A percentile compares a stretch with the other conserved stretches of the same genome.
Conservation (phyloP, 2,329 filamentous ascomycete genomes). For the Penicillium sp. region DNA sequence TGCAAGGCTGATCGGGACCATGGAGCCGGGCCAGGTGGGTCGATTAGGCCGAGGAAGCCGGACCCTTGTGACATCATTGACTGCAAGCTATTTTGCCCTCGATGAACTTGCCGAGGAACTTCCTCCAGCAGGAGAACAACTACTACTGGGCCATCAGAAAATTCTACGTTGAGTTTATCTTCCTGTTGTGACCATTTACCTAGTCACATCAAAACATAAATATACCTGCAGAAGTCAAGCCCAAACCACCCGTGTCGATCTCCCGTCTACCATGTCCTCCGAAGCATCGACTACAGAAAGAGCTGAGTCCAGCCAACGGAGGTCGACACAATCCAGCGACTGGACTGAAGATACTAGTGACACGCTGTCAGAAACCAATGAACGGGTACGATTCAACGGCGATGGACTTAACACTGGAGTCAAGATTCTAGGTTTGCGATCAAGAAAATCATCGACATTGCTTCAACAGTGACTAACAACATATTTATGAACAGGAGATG, state of each 20-base stretch:
- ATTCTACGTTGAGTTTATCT: not conserved
- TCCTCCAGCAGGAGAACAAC: not conserved
- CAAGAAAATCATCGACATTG: not conserved
- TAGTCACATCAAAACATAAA: no score
- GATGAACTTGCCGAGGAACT: not conserved
- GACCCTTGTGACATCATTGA: conserved; percentile 1
- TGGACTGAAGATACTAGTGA: conserved; percentile 7
- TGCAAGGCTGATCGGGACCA: not conserved
- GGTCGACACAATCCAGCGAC: conserved; percentile 7
- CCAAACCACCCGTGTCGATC: not conserved
- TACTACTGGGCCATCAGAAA: no score
- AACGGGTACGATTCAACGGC: conserved; percentile 17
- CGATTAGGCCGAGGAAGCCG: not conserved
- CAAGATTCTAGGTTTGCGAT: conserved; percentile 12
- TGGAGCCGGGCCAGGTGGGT: not conserved
- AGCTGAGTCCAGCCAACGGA: not conserved
- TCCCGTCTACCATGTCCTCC: not conserved
- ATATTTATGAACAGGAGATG: conserved; percentile 14
- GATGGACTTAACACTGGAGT: conserved; percentile 22
- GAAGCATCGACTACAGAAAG: not conserved
- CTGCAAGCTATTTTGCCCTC: not conserved
- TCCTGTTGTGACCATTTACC: not conserved
- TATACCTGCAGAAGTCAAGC: not conserved
- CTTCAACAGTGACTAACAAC: not conserved
- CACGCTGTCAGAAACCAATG: not conserved